A percentile compares a stretch with the other conserved stretches of the same genome.
Conservation (phyloP, 257 asterid species). For the Cruciata laevipes region DNA sequence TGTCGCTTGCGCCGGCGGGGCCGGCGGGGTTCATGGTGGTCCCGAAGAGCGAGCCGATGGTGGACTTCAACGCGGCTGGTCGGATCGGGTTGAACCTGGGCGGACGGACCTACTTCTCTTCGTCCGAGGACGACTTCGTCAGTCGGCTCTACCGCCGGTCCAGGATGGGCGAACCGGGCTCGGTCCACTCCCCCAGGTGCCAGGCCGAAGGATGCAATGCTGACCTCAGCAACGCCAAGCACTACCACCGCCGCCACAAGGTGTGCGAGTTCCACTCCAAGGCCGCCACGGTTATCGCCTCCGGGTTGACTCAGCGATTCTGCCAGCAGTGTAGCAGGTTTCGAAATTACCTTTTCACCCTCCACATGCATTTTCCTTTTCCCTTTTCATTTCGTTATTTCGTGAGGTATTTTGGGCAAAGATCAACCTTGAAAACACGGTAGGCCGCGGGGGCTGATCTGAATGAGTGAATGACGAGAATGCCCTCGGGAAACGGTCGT, state of each 20-base stretch:
- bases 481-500: constrained; percentile 22
- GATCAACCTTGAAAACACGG: background rate
- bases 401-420: background rate
- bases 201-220: constrained; percentile 97
- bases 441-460: no score
- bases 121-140: constrained; percentile 87
- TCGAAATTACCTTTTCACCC: constrained; percentile 26
- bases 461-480: constrained; percentile 16
- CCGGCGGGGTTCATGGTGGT: constrained; percentile 49
- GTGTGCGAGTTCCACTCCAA: constrained; percentile 98
- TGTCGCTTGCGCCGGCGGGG: constrained; percentile 50
- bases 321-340: constrained; percentile 99
- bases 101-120: constrained; percentile 80
- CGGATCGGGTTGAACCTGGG: constrained; percentile 83
- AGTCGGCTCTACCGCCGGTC: constrained; percentile 96
- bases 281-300: constrained; percentile 82
- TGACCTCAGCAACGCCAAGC: constrained; percentile 82
- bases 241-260: constrained; percentile 98
- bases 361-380: constrained; percentile 23
- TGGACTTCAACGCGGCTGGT: constrained; percentile 27
- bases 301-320: constrained; percentile 95
- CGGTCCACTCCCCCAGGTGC: constrained; percentile 65
- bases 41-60: constrained; percentile 71
- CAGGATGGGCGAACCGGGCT: constrained; percentile 62
- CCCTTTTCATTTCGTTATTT: no score